Evolutionary conservation across 2,329 filamentous ascomycete genomes (phyloP), one percentile per base, ranked within the genome.

Genomic region (Xylariomycetidae sp.): DNA sequence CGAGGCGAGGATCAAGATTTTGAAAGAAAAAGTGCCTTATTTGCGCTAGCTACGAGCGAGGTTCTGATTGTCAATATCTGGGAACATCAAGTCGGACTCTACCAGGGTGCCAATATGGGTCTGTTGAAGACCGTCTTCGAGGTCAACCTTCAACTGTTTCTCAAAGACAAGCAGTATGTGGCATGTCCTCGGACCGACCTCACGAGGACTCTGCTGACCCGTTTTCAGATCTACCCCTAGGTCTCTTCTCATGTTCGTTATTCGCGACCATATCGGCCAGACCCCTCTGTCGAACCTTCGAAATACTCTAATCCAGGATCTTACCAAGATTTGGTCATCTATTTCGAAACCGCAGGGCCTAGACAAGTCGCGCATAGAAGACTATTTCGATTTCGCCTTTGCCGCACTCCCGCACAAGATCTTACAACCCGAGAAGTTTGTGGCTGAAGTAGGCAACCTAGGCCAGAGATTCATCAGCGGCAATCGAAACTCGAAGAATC

Each of bases 371-470:
- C 80, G 74, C 37, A 97, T 98, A 45, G 86, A 92, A 50, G 90
- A 98, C 57, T 98, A 97, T 66, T 98, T 98, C 54, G 92, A 98
- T 64, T 97, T 98, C 62, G 89, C 88, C 34, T 98, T 98, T 55
- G 87, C 89, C 30, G 88, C 90, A 1, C 74, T 98, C 15, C 92
- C 92, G 4, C 92, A 98, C 70, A 98, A 98, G 69, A 88, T 95
- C 41, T 74, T 97, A 34, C 90, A 97, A 56, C 88, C 86, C 4
- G 89, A 97, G 16, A 86, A 89, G 59, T 98, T 98, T 54, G 71
- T 83, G 23, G 66, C 76, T 23, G 89, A 94, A 54, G 85, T 94
- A 11, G 74, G 80, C 46, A 85, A 82, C 50, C 74, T 98, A 22
- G 85, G 88, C 27, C 75, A 76, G 27, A 75, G 92, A 30, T 98